Evolutionary conservation across 1,139 yeast species (phyloP).

Genomic region (Arxiozyma slooffiae): DNA sequence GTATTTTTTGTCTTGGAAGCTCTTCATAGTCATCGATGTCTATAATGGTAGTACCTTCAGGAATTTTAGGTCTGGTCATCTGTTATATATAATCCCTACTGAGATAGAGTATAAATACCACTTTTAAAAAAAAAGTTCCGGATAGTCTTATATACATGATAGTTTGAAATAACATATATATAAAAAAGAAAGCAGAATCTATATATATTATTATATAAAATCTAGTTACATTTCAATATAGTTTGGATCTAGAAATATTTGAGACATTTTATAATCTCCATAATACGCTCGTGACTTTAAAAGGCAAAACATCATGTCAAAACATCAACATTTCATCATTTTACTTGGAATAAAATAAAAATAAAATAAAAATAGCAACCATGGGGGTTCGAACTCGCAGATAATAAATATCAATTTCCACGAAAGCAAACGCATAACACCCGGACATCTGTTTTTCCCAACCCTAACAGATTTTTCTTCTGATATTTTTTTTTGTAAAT

Average conservation of each 20-base stretch:
- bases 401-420: not conserved
- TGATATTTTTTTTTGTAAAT: too few relatives aligned
- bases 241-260: too few relatives aligned
- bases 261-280: too few relatives aligned
- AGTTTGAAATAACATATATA: too few relatives aligned
- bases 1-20: not conserved
- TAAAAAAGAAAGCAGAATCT: too few relatives aligned
- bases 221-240: too few relatives aligned
- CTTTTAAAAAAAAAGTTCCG: not conserved
- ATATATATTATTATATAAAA: too few relatives aligned
- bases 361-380: not conserved
- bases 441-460: not conserved
- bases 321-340: not conserved
- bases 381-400: not conserved
- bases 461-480: not conserved
- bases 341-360: not conserved
- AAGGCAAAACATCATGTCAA: not conserved
- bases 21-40: constrained; percentile 1
- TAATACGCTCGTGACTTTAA: too few relatives aligned
- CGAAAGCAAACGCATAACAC: not conserved
- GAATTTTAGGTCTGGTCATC: not conserved
- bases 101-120: not conserved
- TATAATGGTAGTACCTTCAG: constrained; percentile 1
- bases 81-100: not conserved
- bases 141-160: too few relatives aligned